A percentile compares a stretch with the other conserved stretches of the same genome.
phyloP scores from a whole-genome alignment of 1,284 basidiomycete genomes.

The Abortiporus biennis region DNA sequence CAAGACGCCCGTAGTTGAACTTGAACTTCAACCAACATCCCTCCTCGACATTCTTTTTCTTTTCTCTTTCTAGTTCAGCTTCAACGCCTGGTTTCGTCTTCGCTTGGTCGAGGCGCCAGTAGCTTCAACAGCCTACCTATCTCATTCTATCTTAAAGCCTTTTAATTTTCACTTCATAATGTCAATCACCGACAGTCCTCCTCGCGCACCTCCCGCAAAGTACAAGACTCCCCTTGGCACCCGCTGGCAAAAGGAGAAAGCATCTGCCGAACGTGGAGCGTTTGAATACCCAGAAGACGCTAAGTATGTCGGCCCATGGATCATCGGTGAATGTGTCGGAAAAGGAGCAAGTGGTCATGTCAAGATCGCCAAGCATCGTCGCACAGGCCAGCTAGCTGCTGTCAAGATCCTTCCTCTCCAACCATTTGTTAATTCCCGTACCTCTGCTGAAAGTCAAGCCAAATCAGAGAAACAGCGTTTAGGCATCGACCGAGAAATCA shows the following conservation, averaged over 20 bases:
- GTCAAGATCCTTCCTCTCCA: constrained; percentile 97
- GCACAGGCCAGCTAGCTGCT: constrained; percentile 90
- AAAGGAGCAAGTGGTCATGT: constrained; percentile 95
- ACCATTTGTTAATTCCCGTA: constrained; percentile 73
- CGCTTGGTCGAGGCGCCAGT: too few species aligned
- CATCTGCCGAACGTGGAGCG: constrained; percentile 57
- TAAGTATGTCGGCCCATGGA: constrained; percentile 71
- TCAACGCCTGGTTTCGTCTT: too few species aligned
- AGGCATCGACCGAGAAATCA: constrained; percentile 95
- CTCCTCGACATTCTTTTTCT: too few species aligned
- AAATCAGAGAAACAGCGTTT: constrained; percentile 88
- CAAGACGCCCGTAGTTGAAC: too few species aligned
- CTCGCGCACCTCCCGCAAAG: constrained; percentile 60
- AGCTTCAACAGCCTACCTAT: too few species aligned
- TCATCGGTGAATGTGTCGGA: constrained; percentile 92
- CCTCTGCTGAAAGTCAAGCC: constrained; percentile 67
- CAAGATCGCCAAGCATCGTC: constrained; percentile 87
- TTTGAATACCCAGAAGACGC: constrained; percentile 75
- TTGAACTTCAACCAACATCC: too few species aligned
- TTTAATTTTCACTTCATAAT: too few species aligned
- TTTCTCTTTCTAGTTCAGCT: too few species aligned
- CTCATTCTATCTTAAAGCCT: too few species aligned
- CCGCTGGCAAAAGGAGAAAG: constrained; percentile 80
- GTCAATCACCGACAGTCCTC: constrained; percentile 35
- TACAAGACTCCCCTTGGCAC: constrained; percentile 67